Conservation (phyloP, 2,329 filamentous ascomycete species). For the Elsinoe australis region DNA sequence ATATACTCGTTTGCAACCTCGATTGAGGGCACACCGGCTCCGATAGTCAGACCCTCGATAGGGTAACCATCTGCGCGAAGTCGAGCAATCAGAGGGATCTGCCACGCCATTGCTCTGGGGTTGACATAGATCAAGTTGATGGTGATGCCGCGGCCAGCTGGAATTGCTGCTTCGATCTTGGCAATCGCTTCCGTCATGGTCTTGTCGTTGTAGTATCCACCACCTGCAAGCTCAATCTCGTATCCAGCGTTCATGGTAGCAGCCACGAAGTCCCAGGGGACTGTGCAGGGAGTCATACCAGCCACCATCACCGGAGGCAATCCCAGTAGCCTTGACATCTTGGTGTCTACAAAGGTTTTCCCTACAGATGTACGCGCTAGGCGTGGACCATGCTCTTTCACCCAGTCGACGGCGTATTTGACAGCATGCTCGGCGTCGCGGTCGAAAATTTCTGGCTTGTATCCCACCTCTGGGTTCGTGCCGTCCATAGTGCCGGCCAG, state of each 20-base stretch:
- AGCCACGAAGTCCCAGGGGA: slow-evolving; percentile 84
- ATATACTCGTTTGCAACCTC: slow-evolving; percentile 93
- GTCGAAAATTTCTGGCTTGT: slow-evolving; percentile 96
- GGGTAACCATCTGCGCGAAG: slow-evolving; percentile 78
- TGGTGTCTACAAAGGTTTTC: slow-evolving; percentile 89
- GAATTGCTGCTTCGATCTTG: slow-evolving; percentile 79
- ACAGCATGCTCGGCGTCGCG: slow-evolving; percentile 91
- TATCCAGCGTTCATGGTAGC: slow-evolving; percentile 94
- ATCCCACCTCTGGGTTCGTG: slow-evolving; percentile 82
- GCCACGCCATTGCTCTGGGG: slow-evolving; percentile 83
- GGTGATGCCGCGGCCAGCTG: slow-evolving; percentile 77
- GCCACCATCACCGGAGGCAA: slow-evolving; percentile 83
- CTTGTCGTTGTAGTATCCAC: slow-evolving; percentile 78
- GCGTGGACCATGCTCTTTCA: slow-evolving; percentile 91
- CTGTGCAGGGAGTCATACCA: slow-evolving; percentile 87
- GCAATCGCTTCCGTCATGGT: slow-evolving; percentile 73
- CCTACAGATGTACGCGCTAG: slow-evolving; percentile 84
- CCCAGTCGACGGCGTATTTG: slow-evolving; percentile 94
- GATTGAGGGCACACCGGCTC: slow-evolving; percentile 86
- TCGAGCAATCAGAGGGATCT: slow-evolving; percentile 74
- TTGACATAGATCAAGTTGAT: slow-evolving; percentile 90
- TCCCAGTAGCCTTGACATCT: slow-evolving; percentile 82
- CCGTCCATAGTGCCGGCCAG: slow-evolving; percentile 89
- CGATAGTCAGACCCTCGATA: slow-evolving; percentile 86
- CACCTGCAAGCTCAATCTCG: slow-evolving; percentile 81